These are phyloP conservation scores for Neopestalotiopsis sp. DNA, from an alignment of 2,329 filamentous ascomycete genomes.

Conservation along the genomic window DNA sequence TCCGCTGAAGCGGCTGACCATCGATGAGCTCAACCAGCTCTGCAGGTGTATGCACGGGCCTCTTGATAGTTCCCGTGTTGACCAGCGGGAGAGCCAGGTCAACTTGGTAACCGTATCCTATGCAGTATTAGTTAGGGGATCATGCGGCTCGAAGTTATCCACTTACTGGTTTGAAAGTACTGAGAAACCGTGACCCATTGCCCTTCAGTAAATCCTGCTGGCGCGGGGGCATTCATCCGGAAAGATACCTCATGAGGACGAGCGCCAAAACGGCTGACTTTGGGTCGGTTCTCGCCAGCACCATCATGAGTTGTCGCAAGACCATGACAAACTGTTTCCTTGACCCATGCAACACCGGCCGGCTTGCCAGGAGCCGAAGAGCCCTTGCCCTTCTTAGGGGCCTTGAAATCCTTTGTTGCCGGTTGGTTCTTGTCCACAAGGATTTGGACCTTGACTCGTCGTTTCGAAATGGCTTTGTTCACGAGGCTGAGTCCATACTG, in stretches of 20 bases:
- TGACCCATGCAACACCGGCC: constrained; percentile 19
- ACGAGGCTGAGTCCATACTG: not conserved
- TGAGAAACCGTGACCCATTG: constrained; percentile 43
- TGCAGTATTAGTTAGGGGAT: not conserved
- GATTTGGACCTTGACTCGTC: constrained; percentile 26
- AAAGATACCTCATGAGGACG: constrained; percentile 37
- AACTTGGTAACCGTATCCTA: constrained; percentile 33
- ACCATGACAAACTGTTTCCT: constrained; percentile 29
- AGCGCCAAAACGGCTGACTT: constrained; percentile 30
- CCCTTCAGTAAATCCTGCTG: constrained; percentile 31
- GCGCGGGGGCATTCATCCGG: constrained; percentile 30
- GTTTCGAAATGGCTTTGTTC: constrained; percentile 24
- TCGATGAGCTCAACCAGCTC: constrained; percentile 68
- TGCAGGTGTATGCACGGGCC: constrained; percentile 62
- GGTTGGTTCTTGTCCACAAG: constrained; percentile 20
- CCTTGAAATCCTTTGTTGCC: constrained; percentile 22
- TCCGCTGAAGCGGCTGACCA: constrained; percentile 67
- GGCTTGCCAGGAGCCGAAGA: constrained; percentile 6
- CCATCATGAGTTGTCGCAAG: constrained; percentile 37
- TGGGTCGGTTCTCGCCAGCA: constrained; percentile 34
- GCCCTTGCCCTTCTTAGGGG: constrained; percentile 23
- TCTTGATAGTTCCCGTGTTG: constrained; percentile 61
- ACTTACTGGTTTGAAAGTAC: constrained; percentile 40
- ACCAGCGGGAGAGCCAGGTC: constrained; percentile 60
- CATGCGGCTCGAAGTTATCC: not conserved